phyloP scores from a whole-genome alignment of 2,329 filamentous ascomycete genomes.

The Fusarium dlaminii region DNA sequence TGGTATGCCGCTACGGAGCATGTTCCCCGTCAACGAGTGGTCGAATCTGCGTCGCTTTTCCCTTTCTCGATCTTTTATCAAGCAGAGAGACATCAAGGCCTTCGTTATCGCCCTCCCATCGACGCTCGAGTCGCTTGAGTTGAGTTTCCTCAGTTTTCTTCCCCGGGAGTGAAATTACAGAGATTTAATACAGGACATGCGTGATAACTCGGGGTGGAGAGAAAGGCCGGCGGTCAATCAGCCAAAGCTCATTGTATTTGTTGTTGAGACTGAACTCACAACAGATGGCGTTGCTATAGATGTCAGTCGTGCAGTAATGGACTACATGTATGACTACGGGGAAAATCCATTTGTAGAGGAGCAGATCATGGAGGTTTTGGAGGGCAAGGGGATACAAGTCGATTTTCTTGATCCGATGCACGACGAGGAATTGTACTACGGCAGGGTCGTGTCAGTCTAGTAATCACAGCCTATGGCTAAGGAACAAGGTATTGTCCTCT shows the following conservation, averaged over 20 bases:
- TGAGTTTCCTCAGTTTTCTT: conserved; percentile 47
- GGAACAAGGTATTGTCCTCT: rapidly evolving
- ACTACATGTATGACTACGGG: background rate
- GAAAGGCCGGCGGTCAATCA: background rate
- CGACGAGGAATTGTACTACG: background rate
- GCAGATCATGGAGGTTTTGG: rapidly evolving
- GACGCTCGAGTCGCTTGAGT: conserved; percentile 45
- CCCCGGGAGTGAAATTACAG: background rate
- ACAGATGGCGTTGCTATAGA: background rate
- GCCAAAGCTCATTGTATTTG: background rate
- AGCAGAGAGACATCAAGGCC: conserved; percentile 41
- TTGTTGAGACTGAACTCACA: background rate
- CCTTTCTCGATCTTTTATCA: conserved; percentile 44
- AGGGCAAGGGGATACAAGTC: background rate
- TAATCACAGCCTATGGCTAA: rapidly evolving
- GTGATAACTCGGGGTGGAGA: conserved; percentile 2
- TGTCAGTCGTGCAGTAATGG: background rate
- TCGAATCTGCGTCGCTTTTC: conserved; percentile 44
- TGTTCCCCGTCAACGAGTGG: conserved; percentile 47
- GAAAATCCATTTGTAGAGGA: conserved; percentile 2
- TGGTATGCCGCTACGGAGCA: conserved; percentile 35
- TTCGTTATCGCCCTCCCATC: conserved; percentile 42
- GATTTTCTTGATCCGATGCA: background rate
- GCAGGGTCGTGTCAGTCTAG: too few relatives aligned
- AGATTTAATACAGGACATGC: conserved; percentile 3